Percentiles rank a stretch among this genome's conserved stretches.
phyloP scores from a whole-genome alignment of 2,329 filamentous ascomycete genomes.

The Colletotrichum spinosum region DNA sequence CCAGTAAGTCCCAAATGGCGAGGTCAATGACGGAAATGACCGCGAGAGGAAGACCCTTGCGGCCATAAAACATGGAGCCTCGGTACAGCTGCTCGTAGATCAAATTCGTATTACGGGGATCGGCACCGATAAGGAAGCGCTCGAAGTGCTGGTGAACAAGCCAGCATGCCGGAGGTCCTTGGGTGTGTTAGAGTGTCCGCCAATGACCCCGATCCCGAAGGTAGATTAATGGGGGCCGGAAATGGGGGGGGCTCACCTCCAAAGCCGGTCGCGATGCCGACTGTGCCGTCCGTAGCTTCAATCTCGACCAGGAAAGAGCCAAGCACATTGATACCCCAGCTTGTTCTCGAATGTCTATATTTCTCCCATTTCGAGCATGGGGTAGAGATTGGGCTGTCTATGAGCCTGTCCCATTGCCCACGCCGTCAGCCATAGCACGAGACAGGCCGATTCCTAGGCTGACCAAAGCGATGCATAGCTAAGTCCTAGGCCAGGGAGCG shows the following conservation, averaged over 20 bases:
- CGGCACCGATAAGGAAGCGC: constrained; percentile 88
- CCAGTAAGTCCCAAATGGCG: constrained; percentile 90
- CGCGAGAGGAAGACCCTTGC: constrained; percentile 89
- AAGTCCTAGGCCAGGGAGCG: not conserved
- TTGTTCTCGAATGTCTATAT: constrained; percentile 88
- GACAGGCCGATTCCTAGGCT: no score
- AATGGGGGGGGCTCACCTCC: constrained; percentile 65
- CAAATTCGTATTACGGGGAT: constrained; percentile 90
- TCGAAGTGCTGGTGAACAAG: constrained; percentile 93
- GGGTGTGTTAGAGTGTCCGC: not conserved
- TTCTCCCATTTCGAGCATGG: constrained; percentile 91
- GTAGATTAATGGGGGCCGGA: no score
- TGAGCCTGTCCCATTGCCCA: constrained; percentile 74
- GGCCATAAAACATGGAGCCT: constrained; percentile 94
- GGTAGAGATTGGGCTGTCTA: constrained; percentile 92
- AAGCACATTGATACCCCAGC: constrained; percentile 95
- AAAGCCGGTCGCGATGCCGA: constrained; percentile 93
- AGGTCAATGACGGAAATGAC: constrained; percentile 96
- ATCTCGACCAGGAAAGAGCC: constrained; percentile 94
- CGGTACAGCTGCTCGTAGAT: constrained; percentile 98
- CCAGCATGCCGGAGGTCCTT: constrained; percentile 91
- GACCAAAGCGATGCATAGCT: no score
- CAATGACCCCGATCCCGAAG: not conserved
- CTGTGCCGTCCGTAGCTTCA: constrained; percentile 89
- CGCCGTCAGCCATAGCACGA: constrained; percentile 43